Evolutionary conservation across 2,329 filamentous ascomycete genomes (phyloP).

Genomic region (Beauveria sp.): DNA sequence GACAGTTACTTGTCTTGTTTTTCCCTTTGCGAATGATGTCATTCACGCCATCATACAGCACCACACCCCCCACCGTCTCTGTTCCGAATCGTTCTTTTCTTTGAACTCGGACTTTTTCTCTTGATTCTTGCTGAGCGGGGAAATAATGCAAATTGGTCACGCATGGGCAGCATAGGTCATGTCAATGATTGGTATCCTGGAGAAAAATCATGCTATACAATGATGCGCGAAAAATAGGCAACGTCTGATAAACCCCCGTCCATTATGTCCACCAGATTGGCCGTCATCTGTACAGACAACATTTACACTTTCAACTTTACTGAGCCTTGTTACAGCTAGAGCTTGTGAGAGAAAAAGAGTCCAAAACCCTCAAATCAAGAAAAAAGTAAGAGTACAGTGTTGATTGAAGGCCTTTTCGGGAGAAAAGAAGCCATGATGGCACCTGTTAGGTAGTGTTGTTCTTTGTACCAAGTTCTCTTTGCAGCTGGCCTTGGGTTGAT

Average conservation of each 20-base stretch:
- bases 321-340: background rate
- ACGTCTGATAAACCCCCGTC: background rate
- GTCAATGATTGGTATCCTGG: slow-evolving; percentile 10
- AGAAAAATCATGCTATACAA: slow-evolving; percentile 10
- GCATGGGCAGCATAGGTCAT: background rate
- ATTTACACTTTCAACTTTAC: background rate
- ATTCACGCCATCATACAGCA: background rate
- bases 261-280: background rate
- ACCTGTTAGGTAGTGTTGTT: background rate
- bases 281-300: background rate
- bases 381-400: background rate
- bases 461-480: background rate
- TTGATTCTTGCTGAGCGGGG: too few relatives aligned
- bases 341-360: background rate
- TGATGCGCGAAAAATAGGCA: background rate
- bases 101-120: background rate
- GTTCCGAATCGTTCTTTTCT: background rate
- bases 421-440: background rate
- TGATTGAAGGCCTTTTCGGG: background rate
- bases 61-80: background rate
- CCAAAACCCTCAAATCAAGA: background rate
- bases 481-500: background rate
- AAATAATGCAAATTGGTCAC: background rate
- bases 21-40: background rate
- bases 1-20: background rate